Base-by-base conservation (phyloP, 2,329 filamentous ascomycete species). In the Neopestalotiopsis sp. region DNA sequence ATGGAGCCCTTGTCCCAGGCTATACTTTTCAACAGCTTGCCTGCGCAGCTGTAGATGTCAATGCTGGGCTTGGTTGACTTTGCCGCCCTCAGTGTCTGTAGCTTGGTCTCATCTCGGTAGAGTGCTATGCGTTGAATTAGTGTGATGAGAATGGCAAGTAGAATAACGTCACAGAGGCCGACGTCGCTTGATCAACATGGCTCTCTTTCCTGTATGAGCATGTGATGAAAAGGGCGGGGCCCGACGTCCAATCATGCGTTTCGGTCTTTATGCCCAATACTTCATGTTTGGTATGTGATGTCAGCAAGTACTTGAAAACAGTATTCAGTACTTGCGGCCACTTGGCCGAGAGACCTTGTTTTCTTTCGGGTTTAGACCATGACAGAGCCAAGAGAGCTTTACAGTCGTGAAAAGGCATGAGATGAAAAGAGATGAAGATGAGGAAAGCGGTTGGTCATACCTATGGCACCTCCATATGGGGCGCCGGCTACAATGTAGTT, bases 1-100 rank as follows among this genome's bases (percentile, higher is more conserved):
- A 99, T 93, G 3, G 90, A 85, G 60, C 94, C 94, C 81, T 95
- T 94, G 75, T 98, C 95, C 95, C 95, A 98, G 78, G 92, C 89
- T 73, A 98, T 94, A 77, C 89, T 90, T 75, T 92, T 91, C 71
- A 99, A 91, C 69, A 94, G 89, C 84, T 94, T 96, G 67, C 96
- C 96, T 12, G 96, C 92, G 80, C 92, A 95, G 78, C 93, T 97
- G 84, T 98, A 98, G 67, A 99, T 90, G 78, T 98, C 94, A 82
- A 99, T 97, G 75, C 90, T 92, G 24, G 94, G 91, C 81, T 95
- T 97, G 17, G 90, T 84, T 17, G 90, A 85, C 75, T 91, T 89
- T 2, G 90, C 85, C 65, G 91, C 90, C 71, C 93, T 90, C 79
- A 94, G 95, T 34, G 92, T 89, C 72, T 94, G 89, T 42, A 97